Conservation (phyloP, 2,329 filamentous ascomycete species). For the Emericellopsis cladophorae region DNA sequence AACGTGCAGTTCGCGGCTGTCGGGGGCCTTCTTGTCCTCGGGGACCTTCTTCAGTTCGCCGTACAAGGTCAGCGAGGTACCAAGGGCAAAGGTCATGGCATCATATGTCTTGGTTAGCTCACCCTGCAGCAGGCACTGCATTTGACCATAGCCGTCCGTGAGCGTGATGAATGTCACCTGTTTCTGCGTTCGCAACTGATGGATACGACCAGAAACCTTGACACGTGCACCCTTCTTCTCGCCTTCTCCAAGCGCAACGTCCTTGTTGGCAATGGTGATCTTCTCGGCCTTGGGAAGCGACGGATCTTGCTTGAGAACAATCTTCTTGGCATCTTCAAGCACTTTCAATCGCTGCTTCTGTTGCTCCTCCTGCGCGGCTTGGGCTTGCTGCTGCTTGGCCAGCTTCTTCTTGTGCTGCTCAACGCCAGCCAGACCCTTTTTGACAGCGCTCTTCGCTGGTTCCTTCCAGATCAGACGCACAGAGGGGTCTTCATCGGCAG, state of each 20-base stretch:
- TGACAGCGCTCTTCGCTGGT: slow-evolving; percentile 70
- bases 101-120: slow-evolving; percentile 86
- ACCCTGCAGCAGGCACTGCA: slow-evolving; percentile 74
- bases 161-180: slow-evolving; percentile 76
- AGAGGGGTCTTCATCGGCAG: slow-evolving; percentile 49
- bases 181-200: slow-evolving; percentile 71
- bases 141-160: slow-evolving; percentile 60
- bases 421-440: slow-evolving; percentile 62
- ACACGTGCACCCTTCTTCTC: slow-evolving; percentile 38
- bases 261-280: slow-evolving; percentile 59
- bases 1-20: slow-evolving; percentile 77
- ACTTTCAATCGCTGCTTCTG: slow-evolving; percentile 53
- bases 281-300: slow-evolving; percentile 61
- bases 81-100: slow-evolving; percentile 70
- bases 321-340: slow-evolving; percentile 66
- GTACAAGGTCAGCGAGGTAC: slow-evolving; percentile 74
- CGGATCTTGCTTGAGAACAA: slow-evolving; percentile 54
- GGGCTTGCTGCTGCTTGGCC: slow-evolving; percentile 61
- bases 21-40: slow-evolving; percentile 63
- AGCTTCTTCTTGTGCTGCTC: slow-evolving; percentile 77
- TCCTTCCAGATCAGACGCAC: slow-evolving; percentile 62
- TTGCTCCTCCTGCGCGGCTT: slow-evolving; percentile 60
- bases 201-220: slow-evolving; percentile 70
- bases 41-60: slow-evolving; percentile 79
- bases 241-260: slow-evolving; percentile 44